Base-by-base conservation (phyloP, 2,329 filamentous ascomycete genomes). In the Aspergillus unguis region DNA sequence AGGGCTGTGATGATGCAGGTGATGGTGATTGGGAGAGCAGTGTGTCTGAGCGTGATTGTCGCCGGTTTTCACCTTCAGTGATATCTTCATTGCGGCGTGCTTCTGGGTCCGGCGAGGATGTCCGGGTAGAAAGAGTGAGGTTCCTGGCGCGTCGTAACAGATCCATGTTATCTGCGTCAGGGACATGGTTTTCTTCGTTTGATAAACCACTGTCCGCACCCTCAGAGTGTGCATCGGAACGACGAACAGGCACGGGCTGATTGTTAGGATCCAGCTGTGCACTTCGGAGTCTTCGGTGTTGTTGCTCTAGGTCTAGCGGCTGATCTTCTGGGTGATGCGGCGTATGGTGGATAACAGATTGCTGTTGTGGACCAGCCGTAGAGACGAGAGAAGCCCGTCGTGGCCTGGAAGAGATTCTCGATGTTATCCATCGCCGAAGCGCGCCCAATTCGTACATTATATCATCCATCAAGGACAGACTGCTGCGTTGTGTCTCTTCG, bases 1-100 rank as follows among this genome's bases (percentile, higher is more conserved):
- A 75, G 28, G 69, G 70, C 11, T 71, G 71, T 7, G 71, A 74
- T n/a, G 71, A 69, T 38, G 66, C 67, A 6, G 72, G 68, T 36
- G 71, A 74, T 23, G 71, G 71, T 37, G 68, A 64, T 6, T 59
- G 71, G 36, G 72, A 75, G 37, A 72, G 70, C 1, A 74, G 59
- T 1, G 72, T 74, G 51, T 73, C 70, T 48, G 72, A 67, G 27
- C 69, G 68, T 7, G 71, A 75, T 36, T 60, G 61, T 28, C 62
- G 64, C 31, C 63, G 59, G 31, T 58, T 58, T 48, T 56, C 52
- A 44, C 23, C 43, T 23, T 47, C 28, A 17, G 48, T 37, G 38
- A 45, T 29, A 44, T 40, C 44, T 25, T 57, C 58, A 10, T 47
- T 41, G 42, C 33, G 54, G 36, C 48, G 56, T 25, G 44, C 54